A percentile compares a stretch with the other conserved stretches of the same genome.
Evolutionary conservation across 805 yeast species (phyloP).

Genomic region (Lachancea sp.): DNA sequence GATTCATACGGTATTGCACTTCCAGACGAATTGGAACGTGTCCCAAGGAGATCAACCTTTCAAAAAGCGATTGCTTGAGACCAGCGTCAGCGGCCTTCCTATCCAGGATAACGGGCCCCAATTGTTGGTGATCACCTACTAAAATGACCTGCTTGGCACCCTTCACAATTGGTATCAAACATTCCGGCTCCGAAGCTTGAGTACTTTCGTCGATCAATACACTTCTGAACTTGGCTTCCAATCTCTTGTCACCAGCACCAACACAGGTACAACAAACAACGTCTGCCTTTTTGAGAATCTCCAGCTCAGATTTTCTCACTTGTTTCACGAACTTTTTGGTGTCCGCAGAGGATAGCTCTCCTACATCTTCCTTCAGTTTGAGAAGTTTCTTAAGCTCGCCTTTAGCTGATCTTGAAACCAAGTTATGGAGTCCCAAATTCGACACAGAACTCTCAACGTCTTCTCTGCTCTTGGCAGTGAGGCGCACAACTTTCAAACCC

Average conservation of each 20-base stretch:
- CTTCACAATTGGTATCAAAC: conserved; percentile 78
- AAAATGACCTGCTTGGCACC: conserved; percentile 86
- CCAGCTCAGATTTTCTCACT: conserved; percentile 43
- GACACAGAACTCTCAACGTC: conserved; percentile 64
- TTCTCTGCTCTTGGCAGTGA: conserved; percentile 73
- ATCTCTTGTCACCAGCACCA: conserved; percentile 77
- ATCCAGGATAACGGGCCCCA: conserved; percentile 85
- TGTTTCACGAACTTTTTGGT: conserved; percentile 38
- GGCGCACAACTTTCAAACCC: conserved; percentile 71
- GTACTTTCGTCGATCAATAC: conserved; percentile 90
- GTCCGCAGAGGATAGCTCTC: conserved; percentile 59
- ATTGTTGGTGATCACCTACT: conserved; percentile 94
- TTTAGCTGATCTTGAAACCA: conserved; percentile 43
- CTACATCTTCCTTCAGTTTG: conserved; percentile 53
- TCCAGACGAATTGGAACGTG: conserved; percentile 80
- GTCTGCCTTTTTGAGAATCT: conserved; percentile 51
- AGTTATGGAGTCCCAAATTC: conserved; percentile 50
- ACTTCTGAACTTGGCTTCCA: conserved; percentile 58
- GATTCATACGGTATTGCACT: conserved; percentile 95
- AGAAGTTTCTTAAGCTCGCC: conserved; percentile 55
- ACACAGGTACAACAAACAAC: conserved; percentile 89
- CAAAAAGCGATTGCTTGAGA: conserved; percentile 77
- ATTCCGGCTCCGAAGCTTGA: conserved; percentile 90
- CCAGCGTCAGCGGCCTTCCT: conserved; percentile 83
- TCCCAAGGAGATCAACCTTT: conserved; percentile 74